These are phyloP conservation scores for Gilbertella persicaria DNA, from an alignment of 371 early-diverging fungal genomes.

Conservation along the genomic window DNA sequence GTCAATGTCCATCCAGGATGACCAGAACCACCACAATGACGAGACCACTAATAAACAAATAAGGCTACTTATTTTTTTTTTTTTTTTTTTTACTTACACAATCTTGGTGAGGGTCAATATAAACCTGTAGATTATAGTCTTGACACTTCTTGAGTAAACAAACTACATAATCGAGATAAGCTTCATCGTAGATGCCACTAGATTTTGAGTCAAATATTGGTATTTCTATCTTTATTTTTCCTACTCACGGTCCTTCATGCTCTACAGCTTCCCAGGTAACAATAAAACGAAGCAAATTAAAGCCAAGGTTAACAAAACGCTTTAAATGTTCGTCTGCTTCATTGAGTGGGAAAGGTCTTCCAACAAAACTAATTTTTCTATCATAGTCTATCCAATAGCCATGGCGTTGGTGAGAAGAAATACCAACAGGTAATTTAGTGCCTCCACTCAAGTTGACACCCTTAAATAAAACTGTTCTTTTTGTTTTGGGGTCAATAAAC, in stretches of 20 bases:
- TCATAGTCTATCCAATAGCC: slow-evolving; percentile 62
- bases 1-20: slow-evolving; percentile 78
- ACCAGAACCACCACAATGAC: slow-evolving; percentile 70
- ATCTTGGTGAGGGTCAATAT: slow-evolving; percentile 82
- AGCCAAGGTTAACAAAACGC: slow-evolving; percentile 75
- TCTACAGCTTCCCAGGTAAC: slow-evolving; percentile 87
- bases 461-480: slow-evolving; percentile 58
- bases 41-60: slow-evolving; percentile 54
- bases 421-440: slow-evolving; percentile 57
- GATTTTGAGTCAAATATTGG: too few species aligned
- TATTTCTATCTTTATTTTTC: too few species aligned
- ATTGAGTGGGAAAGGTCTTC: slow-evolving; percentile 75
- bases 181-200: slow-evolving; percentile 75
- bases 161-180: slow-evolving; percentile 75
- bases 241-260: slow-evolving; percentile 52
- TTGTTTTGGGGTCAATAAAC: slow-evolving; percentile 60
- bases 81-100: slow-evolving; percentile 27
- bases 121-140: slow-evolving; percentile 75
- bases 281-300: slow-evolving; percentile 71
- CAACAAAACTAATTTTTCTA: slow-evolving; percentile 59
- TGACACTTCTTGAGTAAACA: slow-evolving; percentile 62
- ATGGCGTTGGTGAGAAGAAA: slow-evolving; percentile 50
- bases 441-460: slow-evolving; percentile 71
- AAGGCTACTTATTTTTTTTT: not conserved
- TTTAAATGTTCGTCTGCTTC: slow-evolving; percentile 79